Conservation (phyloP, 2,329 filamentous ascomycete genomes). For the Trematosphaeria pertusa region DNA sequence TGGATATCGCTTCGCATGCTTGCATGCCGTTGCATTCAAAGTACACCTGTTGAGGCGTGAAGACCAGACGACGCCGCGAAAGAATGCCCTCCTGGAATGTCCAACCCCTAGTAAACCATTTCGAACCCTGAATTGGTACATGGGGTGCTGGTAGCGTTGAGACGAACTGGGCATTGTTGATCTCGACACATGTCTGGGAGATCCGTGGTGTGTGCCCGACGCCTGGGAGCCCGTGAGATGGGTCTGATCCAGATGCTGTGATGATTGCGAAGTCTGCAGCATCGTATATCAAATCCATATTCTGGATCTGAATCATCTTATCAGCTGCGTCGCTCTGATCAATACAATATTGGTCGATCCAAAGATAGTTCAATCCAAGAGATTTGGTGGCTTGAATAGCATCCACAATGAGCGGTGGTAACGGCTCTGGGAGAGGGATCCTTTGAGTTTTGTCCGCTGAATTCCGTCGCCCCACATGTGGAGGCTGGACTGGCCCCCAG, state of each 20-base stretch:
- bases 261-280: background rate
- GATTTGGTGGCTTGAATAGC: background rate
- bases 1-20: background rate
- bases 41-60: constrained; percentile 6
- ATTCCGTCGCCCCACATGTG: background rate
- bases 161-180: no score
- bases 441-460: background rate
- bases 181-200: no score
- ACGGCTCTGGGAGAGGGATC: background rate
- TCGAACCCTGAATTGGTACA: background rate
- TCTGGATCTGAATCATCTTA: background rate
- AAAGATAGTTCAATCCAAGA: background rate
- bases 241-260: background rate
- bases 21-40: constrained; percentile 6
- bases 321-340: background rate
- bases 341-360: background rate
- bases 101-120: constrained; percentile 10
- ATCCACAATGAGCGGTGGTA: background rate
- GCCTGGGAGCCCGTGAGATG: background rate
- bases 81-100: constrained; percentile 8
- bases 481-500: background rate
- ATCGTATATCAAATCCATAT: background rate
- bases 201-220: background rate
- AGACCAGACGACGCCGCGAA: constrained; percentile 3
- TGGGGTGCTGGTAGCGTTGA: background rate